Conservation (phyloP, 2,329 filamentous ascomycete species). For the Monosporascus sp. region DNA sequence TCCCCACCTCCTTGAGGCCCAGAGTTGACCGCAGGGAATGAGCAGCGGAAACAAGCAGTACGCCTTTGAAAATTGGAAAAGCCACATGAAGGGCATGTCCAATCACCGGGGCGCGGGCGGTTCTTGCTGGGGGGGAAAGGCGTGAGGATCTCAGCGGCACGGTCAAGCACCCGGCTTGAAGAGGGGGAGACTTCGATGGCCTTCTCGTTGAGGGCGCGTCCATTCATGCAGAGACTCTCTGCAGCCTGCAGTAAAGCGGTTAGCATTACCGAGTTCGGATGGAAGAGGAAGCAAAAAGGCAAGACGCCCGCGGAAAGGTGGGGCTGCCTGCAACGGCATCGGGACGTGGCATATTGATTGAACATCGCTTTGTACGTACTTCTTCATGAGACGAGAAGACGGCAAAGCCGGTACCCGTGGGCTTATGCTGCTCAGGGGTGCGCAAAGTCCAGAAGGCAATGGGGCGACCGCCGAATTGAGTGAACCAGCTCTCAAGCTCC, state of each 20-base stretch:
- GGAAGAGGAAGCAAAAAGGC: background rate
- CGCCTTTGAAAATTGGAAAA: conserved; percentile 99
- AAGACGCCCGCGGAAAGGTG: background rate
- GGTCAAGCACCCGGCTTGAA: conserved; percentile 92
- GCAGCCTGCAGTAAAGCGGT: conserved; percentile 60
- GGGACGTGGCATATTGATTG: background rate
- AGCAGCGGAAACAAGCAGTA: conserved; percentile 97
- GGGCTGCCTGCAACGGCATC: background rate
- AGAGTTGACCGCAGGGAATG: conserved; percentile 88
- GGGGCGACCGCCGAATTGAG: conserved; percentile 92
- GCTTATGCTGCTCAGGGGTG: conserved; percentile 97
- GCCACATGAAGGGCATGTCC: conserved; percentile 97
- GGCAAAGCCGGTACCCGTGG: conserved; percentile 96
- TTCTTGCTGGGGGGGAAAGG: conserved; percentile 99
- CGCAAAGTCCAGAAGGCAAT: conserved; percentile 99
- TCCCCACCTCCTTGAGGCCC: conserved; percentile 54
- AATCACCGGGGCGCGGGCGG: conserved; percentile 91
- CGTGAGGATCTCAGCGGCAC: conserved; percentile 90
- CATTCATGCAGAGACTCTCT: conserved; percentile 98
- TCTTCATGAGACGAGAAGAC: conserved; percentile 99
- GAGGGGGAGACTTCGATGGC: conserved; percentile 98
- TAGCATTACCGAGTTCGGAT: background rate
- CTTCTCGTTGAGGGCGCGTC: conserved; percentile 95
- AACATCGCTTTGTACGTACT: conserved; percentile 51
- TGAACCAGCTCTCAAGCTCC: conserved; percentile 99